Evolutionary conservation across 169 alveolate genomes (phyloP), one percentile per base, ranked within the genome.

Genomic region (Blepharisma undulans): DNA sequence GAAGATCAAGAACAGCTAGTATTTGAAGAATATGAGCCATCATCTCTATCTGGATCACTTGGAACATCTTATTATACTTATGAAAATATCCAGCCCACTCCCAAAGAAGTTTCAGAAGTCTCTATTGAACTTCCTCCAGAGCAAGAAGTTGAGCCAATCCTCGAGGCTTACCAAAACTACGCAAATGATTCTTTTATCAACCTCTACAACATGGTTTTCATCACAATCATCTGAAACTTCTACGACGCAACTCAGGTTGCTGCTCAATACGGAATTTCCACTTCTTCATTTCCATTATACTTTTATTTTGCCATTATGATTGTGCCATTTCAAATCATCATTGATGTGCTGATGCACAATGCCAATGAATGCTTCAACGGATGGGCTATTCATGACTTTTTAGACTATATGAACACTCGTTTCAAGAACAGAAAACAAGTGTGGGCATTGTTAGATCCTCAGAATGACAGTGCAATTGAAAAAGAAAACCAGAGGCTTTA

Each of bases 301-400:
- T 92, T 93, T 94, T 81, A 90, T 81, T 95, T 95, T 91, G 81
- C 95, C 10, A 48, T 94, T 14, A 93, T 94, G 32, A 93, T 92
- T 66, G 81, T 95, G 59, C 94, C 95, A 8, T 95, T 95, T 86
- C 90, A 94, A 71, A 89, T 94, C 29, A 48, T 87, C 10, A 95
- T 92, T 76, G 97, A 95, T 91, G 92, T 95, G 29, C 87, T 94
- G 32, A 86, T 93, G 90, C 93, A 94, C 85, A 95, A 95, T 84
- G 87, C 94, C 34, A 78, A 92, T 66, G 97, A 95, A 82, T 92
- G 82, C 90, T 94, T 85, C 91, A 78, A 87, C 25, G 90, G 91
- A 29, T 72, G 93, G 61, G 95, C 96, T 32, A 89, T 93, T 72
- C 97, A 95, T 84, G 98, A 95, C 86, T 95, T 93, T 81, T 87